Evolutionary conservation across 2,329 filamentous ascomycete species (phyloP).

Genomic region (Lasiodiplodia sp.): DNA sequence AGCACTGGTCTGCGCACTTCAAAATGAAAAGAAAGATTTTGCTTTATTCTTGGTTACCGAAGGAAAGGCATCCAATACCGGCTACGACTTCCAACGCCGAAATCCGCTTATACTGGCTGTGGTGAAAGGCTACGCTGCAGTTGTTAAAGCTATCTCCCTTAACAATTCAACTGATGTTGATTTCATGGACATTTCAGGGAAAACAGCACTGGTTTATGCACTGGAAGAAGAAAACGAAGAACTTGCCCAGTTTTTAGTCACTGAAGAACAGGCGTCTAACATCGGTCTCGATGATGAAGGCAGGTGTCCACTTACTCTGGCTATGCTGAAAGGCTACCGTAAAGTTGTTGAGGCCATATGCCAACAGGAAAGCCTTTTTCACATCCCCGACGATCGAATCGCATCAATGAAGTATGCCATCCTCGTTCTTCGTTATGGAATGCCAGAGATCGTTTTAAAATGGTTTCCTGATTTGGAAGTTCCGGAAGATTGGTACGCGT

Average conservation of each 20-base stretch:
- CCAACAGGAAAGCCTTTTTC: too few relatives aligned
- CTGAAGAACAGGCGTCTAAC: not conserved
- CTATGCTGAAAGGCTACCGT: not conserved
- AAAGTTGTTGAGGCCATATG: not conserved
- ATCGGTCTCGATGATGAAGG: not conserved
- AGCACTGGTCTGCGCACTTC: not conserved
- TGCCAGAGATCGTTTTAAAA: too few relatives aligned
- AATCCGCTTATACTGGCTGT: not conserved
- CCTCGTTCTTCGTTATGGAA: too few relatives aligned
- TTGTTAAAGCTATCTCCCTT: not conserved
- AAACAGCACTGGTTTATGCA: not conserved
- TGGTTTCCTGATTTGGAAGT: too few relatives aligned
- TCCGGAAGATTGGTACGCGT: too few relatives aligned
- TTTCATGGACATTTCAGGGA: not conserved
- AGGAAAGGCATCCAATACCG: not conserved
- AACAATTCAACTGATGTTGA: too few relatives aligned
- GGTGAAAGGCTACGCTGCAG: not conserved
- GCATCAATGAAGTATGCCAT: too few relatives aligned
- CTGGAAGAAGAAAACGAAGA: not conserved
- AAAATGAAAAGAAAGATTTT: not conserved
- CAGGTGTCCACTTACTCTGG: not conserved
- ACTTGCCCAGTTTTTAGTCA: not conserved
- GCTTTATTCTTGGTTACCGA: not conserved
- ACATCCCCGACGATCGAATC: too few relatives aligned
- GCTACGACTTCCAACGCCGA: fast-evolving